These are phyloP conservation scores for Herpomyces periplanetae DNA, from an alignment of 2,329 filamentous ascomycete genomes.

Conservation along the genomic window DNA sequence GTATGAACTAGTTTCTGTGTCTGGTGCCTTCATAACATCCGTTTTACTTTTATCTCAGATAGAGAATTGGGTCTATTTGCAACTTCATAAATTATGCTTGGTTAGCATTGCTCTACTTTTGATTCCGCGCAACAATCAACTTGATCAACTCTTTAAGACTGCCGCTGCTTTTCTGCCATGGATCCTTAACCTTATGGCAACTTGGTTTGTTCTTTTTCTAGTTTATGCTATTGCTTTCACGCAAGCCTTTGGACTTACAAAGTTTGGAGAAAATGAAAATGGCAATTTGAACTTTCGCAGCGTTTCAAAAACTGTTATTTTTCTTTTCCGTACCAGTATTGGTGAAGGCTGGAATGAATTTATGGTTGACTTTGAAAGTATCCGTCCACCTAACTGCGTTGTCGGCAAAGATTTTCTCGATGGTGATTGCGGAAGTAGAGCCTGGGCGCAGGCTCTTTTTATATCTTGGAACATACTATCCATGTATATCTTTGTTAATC, in stretches of 20 bases:
- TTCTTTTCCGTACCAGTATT: conserved; percentile 66
- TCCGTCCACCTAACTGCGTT: conserved; percentile 44
- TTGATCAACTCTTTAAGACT: conserved; percentile 95
- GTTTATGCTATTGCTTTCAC: conserved; percentile 88
- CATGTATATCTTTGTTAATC: conserved; percentile 98
- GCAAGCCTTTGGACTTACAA: conserved; percentile 72
- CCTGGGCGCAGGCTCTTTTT: conserved; percentile 62
- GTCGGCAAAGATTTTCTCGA: conserved; percentile 28
- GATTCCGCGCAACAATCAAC: conserved; percentile 76
- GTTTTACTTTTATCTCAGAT: conserved; percentile 25
- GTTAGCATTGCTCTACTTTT: conserved; percentile 59
- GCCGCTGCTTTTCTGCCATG: conserved; percentile 65
- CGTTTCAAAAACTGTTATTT: conserved; percentile 64
- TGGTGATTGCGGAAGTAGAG: conserved; percentile 63
- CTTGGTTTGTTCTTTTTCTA: conserved; percentile 85
- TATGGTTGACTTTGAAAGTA: conserved; percentile 73
- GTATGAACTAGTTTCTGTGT: conserved; percentile 41
- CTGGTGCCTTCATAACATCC: conserved; percentile 44
- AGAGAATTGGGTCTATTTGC: conserved; percentile 19
- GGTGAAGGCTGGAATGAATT: conserved; percentile 87
- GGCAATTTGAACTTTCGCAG: conserved; percentile 67
- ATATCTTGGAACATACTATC: conserved; percentile 94
- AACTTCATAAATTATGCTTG: conserved; percentile 71
- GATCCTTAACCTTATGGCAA: conserved; percentile 66
- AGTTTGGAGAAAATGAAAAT: conserved; percentile 30